Conservation (phyloP, 495 filamentous ascomycete species). For the Penicillium turbatum region DNA sequence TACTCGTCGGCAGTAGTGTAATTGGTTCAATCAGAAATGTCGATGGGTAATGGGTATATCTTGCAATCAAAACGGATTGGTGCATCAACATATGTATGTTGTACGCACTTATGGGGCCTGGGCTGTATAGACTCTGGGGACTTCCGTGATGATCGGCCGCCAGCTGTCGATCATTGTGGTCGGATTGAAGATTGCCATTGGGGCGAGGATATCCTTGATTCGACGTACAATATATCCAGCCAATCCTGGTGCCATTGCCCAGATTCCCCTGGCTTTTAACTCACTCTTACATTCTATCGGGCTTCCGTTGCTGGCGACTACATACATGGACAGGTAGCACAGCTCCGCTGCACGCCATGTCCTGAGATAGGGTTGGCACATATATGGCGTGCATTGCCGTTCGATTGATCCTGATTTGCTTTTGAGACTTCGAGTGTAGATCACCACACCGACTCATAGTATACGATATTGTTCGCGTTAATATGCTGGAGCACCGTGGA, state of each 20-base stretch:
- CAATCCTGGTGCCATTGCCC: background rate
- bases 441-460: background rate
- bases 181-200: background rate
- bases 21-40: background rate
- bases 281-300: background rate
- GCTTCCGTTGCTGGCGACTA: background rate
- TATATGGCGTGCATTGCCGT: background rate
- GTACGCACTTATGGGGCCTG: background rate
- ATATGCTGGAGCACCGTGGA: background rate
- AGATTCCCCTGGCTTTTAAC: no score
- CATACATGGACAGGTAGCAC: background rate
- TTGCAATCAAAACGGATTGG: background rate
- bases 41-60: background rate
- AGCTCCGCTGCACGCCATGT: background rate
- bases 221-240: background rate
- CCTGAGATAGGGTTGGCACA: background rate
- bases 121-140: background rate
- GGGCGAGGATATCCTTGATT: background rate
- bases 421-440: background rate
- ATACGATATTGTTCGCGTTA: background rate
- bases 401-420: background rate
- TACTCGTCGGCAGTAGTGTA: background rate
- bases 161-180: constrained; percentile 8
- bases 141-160: constrained; percentile 5
- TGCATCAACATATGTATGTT: background rate